Conservation (phyloP, 441 rosid species). For the Dalechampia spathulata region DNA sequence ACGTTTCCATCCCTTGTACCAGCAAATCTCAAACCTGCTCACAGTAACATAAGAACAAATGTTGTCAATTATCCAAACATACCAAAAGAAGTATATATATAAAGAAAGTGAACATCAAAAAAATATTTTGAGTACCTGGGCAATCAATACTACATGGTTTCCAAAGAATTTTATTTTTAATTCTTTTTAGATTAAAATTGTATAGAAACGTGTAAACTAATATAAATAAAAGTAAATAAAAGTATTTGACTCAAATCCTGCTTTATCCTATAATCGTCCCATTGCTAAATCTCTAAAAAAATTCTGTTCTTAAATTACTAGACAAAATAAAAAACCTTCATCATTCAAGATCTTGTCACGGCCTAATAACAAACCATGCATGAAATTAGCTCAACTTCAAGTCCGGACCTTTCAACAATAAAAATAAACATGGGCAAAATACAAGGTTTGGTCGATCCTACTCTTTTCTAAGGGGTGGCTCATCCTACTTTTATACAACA, state of each 20-base stretch:
- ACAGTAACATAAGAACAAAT: constrained; percentile 16
- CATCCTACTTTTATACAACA: no score
- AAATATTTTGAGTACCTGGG: background rate
- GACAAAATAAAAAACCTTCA: background rate
- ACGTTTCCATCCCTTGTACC: constrained; percentile 89
- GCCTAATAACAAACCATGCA: background rate
- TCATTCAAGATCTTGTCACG: background rate
- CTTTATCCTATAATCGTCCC: background rate
- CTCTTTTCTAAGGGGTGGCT: background rate
- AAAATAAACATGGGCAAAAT: background rate
- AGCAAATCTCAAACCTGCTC: constrained; percentile 87
- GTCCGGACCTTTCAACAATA: background rate
- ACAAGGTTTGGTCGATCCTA: background rate
- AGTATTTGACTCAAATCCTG: background rate
- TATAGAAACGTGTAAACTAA: background rate
- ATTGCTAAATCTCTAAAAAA: background rate
- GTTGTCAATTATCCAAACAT: background rate
- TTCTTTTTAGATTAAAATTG: background rate
- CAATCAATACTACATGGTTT: background rate
- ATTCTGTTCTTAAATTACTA: background rate
- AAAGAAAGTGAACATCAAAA: background rate
- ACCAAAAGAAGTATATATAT: background rate
- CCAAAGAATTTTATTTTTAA: background rate
- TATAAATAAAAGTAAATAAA: background rate
- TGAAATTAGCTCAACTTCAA: background rate